Conservation (phyloP, 1,284 basidiomycete genomes). For the Ustilago vetiveriae region DNA sequence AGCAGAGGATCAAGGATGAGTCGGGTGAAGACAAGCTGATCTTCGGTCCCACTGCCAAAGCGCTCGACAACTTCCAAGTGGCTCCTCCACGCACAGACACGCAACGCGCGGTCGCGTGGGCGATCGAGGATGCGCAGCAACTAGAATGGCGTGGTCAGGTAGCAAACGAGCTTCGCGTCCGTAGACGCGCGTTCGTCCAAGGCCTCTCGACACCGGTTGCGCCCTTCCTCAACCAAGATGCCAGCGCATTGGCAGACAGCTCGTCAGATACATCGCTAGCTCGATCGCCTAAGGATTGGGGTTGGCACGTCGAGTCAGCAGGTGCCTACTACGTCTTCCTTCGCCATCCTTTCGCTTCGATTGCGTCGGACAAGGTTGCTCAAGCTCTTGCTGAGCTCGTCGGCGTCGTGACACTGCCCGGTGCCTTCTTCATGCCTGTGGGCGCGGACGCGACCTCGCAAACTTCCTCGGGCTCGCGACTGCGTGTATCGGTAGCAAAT, state of each 20-base stretch:
- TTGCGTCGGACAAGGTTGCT: conserved; percentile 42
- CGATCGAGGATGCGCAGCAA: conserved; percentile 41
- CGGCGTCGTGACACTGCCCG: conserved; percentile 53
- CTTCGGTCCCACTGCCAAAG: conserved; percentile 70
- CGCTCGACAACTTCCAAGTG: conserved; percentile 77
- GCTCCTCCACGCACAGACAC: conserved; percentile 47
- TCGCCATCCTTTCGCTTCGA: conserved; percentile 43
- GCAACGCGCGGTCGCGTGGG: conserved; percentile 55
- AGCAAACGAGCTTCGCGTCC: conserved; percentile 71
- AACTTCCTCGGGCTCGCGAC: conserved; percentile 13
- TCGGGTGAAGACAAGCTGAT: conserved; percentile 60
- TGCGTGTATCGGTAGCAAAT: conserved; percentile 47
- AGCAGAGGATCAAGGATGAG: conserved; percentile 13
- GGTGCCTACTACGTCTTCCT: conserved; percentile 67
- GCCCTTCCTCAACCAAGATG: conserved; percentile 22
- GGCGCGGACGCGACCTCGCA: conserved; percentile 1
- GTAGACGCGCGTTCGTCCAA: conserved; percentile 74
- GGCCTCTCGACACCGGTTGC: conserved; percentile 64
- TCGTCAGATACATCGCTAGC: conserved; percentile 4
- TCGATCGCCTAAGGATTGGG: conserved; percentile 42
- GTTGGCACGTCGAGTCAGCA: conserved; percentile 63
- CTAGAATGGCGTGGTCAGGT: conserved; percentile 70
- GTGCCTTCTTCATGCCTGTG: conserved; percentile 42
- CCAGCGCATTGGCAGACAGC: conserved; percentile 8
- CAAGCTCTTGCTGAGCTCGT: conserved; percentile 50